Conservation (phyloP, 2,329 filamentous ascomycete genomes). For the Colletotrichum eleusines region DNA sequence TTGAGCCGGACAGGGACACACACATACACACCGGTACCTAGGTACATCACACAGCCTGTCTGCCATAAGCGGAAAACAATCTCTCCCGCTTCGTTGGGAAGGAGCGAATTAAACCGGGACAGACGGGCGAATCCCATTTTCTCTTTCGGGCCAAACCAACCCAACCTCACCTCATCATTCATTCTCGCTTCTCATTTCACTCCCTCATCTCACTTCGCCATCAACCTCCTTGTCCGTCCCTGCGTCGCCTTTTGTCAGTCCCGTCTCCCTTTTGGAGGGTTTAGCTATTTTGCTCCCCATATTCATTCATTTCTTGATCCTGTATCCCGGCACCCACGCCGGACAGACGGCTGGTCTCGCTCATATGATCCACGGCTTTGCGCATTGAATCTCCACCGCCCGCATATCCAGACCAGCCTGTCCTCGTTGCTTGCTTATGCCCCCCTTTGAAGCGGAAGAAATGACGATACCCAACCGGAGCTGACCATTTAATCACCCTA, state of each 20-base stretch:
- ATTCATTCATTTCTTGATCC: constrained; percentile 11
- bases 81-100: not conserved
- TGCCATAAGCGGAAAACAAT: not conserved
- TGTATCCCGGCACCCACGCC: not conserved
- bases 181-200: constrained; percentile 23
- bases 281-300: constrained; percentile 15
- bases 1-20: constrained; percentile 11
- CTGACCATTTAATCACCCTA: constrained; percentile 27
- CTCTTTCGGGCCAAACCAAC: constrained; percentile 10
- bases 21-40: not conserved
- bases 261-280: constrained; percentile 18
- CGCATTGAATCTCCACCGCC: constrained; percentile 14
- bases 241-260: constrained; percentile 6
- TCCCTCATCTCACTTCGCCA: constrained; percentile 29
- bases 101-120: constrained; percentile 29
- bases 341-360: not conserved
- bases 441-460: constrained; percentile 31
- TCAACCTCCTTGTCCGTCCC: constrained; percentile 9
- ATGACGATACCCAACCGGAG: constrained; percentile 39
- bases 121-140: constrained; percentile 30
- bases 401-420: not conserved
- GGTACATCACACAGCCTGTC: not conserved
- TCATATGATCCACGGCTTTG: constrained; percentile 12
- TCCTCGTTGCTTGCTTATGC: constrained; percentile 19
- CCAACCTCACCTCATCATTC: constrained; percentile 23